phyloP scores from a whole-genome alignment of 2,329 filamentous ascomycete genomes.

The Proliferodiscus dingleyae region DNA sequence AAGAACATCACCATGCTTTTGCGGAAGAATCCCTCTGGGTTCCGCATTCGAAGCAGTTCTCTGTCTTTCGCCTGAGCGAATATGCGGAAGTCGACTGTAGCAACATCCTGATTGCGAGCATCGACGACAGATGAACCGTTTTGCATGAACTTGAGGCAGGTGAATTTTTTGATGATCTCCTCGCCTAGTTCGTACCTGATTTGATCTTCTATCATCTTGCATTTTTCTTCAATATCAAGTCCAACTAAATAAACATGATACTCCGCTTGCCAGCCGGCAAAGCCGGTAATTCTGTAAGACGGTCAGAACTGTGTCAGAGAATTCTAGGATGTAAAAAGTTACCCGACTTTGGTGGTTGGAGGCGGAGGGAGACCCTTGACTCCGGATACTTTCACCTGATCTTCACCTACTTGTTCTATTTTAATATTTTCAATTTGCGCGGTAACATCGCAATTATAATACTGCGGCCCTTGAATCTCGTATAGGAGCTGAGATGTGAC shows the following conservation, averaged over 20 bases:
- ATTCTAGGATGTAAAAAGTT: too few species aligned
- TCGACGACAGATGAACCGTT: slow-evolving; percentile 36
- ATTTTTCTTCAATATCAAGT: too few species aligned
- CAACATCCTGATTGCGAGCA: slow-evolving; percentile 38
- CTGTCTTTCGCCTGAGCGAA: slow-evolving; percentile 41
- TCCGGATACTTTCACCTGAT: slow-evolving; percentile 34
- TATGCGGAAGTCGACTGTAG: slow-evolving; percentile 43
- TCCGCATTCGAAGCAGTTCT: slow-evolving; percentile 32
- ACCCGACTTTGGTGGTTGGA: slow-evolving; percentile 32
- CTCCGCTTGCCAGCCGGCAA: too few species aligned
- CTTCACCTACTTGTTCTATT: slow-evolving; percentile 44
- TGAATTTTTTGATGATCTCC: slow-evolving; percentile 28
- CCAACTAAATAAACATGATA: too few species aligned
- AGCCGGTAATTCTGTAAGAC: too few species aligned
- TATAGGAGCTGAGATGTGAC: slow-evolving; percentile 49
- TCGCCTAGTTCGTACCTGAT: slow-evolving; percentile 30
- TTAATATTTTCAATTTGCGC: slow-evolving; percentile 45
- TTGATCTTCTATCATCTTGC: slow-evolving; percentile 38
- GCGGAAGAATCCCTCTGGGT: slow-evolving; percentile 13
- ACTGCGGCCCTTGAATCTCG: slow-evolving; percentile 51
- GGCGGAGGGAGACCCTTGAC: slow-evolving; percentile 33
- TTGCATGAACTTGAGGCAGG: slow-evolving; percentile 31
- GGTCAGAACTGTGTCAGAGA: too few species aligned
- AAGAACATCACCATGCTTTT: slow-evolving; percentile 7
- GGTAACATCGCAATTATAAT: slow-evolving; percentile 54